These are phyloP conservation scores for Xeromyces bisporus DNA, from an alignment of 495 filamentous ascomycete genomes.

Conservation along the genomic window DNA sequence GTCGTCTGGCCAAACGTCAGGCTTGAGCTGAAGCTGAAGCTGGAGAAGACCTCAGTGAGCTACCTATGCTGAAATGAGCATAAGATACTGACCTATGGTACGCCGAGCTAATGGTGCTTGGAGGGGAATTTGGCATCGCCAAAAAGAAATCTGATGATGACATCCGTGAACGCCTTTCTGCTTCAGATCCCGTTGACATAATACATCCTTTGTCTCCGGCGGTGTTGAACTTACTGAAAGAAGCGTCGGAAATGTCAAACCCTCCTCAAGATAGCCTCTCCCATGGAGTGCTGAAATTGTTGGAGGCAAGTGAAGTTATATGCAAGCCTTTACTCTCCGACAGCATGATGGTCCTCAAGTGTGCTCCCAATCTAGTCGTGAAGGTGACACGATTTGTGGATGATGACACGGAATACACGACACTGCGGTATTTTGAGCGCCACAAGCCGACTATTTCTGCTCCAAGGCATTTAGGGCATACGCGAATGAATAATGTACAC, in stretches of 20 bases:
- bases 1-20: constrained; percentile 1
- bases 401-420: constrained; percentile 7
- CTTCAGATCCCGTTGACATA: neutral
- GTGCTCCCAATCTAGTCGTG: constrained; percentile 4
- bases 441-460: constrained; percentile 7
- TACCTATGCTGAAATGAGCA: too few relatives aligned
- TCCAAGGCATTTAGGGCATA: constrained; percentile 8
- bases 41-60: constrained; percentile 3
- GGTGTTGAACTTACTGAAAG: neutral
- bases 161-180: neutral
- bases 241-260: neutral
- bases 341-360: neutral
- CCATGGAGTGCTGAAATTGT: neutral
- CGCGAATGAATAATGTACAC: constrained; percentile 4
- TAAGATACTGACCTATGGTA: neutral
- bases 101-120: neutral
- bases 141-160: neutral
- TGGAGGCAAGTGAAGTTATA: neutral
- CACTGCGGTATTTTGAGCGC: constrained; percentile 9
- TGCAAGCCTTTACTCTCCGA: neutral
- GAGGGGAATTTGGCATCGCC: neutral
- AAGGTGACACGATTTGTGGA: constrained; percentile 5
- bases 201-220: neutral
- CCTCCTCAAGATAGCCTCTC: neutral
- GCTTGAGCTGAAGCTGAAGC: neutral